These are phyloP conservation scores for Aspergillus brunneoviolaceus DNA, from an alignment of 2,329 filamentous ascomycete species.

Conservation along the genomic window DNA sequence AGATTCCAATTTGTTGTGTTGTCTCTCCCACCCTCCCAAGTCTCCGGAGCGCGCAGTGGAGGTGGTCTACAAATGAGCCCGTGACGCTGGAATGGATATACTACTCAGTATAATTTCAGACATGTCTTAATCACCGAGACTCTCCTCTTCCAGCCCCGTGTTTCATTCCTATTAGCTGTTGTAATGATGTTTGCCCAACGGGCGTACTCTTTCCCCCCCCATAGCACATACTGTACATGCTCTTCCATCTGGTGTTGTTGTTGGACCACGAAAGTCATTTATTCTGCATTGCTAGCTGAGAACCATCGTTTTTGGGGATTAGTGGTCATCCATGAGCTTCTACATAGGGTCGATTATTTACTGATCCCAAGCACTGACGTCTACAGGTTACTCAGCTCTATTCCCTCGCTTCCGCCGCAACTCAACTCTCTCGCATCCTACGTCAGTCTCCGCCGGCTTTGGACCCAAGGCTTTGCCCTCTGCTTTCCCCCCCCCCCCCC, in stretches of 20 bases:
- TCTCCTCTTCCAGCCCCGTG: neutral
- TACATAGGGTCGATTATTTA: constrained; percentile 1
- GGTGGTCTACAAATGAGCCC: neutral
- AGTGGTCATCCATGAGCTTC: neutral
- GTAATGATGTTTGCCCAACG: neutral
- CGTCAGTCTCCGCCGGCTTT: constrained; percentile 15
- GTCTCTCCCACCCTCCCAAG: neutral
- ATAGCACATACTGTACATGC: neutral
- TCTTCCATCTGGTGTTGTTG: neutral
- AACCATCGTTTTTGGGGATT: constrained; percentile 9
- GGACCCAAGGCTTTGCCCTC: neutral
- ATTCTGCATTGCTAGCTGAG: constrained; percentile 13
- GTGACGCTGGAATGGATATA: neutral
- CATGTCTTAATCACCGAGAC: neutral
- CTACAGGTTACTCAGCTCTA: constrained; percentile 16
- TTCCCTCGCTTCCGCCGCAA: constrained; percentile 19
- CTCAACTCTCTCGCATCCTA: constrained; percentile 12
- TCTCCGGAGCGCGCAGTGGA: constrained; percentile 5
- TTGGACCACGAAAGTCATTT: constrained; percentile 11
- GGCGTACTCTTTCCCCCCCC: neutral
- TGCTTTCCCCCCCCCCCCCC: neutral
- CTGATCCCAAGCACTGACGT: constrained; percentile 16
- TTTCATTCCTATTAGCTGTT: neutral
- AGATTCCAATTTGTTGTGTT: neutral
- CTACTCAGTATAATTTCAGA: neutral